Evolutionary conservation across 371 early-diverging fungal genomes (phyloP), one percentile per base, ranked within the genome.

Genomic region (Mortierella sp.): DNA sequence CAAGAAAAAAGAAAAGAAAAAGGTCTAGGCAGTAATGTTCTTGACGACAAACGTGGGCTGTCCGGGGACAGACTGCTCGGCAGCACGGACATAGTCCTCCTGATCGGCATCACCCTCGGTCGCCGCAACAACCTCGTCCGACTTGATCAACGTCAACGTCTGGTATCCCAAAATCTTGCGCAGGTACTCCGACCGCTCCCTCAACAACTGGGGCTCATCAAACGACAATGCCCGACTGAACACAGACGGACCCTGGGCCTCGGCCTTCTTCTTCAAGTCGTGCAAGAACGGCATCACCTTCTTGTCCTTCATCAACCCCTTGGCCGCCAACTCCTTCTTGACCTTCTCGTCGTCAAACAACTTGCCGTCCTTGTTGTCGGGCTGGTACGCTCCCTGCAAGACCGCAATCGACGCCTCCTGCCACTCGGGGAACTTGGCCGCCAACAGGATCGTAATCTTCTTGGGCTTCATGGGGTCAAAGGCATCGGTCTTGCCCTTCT

Each of bases 201-300:
- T 45, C 31, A 99, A 89, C 24, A 93, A 89, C 19, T 91, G 91
- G 45, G 85, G 34, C 86, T 98, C 98, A 70, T 95, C 88, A 77
- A 98, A 98, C 37, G 73, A 79, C 73, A 97, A 87, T 6, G 92
- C 86, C 66, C 97, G 94, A 79, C 96, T 91, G 71, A 99, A 95
- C 2, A 94, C 98, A 5, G 85, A 71, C 2, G 91, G 82, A 1
- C 98, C 97, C 9, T 80, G 76, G 40, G 85, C 88, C 44, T 88
- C 89, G 29, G 96, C 93, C 64, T 88, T 86, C 87, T 94, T 96
- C 94, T 94, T 88, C 79, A 92, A 74, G 61, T 94, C 93, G 76
- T 94, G 92, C 34, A 97, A 91, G 86, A 98, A 99, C 29, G 98
- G 97, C 96, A 97, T 97, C 37, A 92, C 92, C 85, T 94, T 93